phyloP scores from a whole-genome alignment of 1,284 basidiomycete species.

The Coriolopsis trogii region DNA sequence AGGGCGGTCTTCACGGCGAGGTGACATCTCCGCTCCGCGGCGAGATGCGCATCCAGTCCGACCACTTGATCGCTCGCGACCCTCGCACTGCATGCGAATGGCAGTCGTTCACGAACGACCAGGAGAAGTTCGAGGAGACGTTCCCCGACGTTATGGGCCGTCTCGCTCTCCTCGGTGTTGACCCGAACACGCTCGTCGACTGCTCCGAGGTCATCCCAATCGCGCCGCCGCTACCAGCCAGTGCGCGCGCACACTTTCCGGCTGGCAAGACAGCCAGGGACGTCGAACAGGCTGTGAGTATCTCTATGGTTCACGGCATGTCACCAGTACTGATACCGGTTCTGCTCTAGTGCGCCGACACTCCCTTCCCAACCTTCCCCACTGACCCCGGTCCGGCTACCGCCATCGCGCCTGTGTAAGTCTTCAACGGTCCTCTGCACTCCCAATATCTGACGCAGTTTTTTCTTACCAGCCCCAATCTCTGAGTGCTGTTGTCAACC shows the following conservation, averaged over 20 bases:
- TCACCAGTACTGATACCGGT: too few species aligned
- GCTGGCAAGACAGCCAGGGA: slow-evolving; percentile 10
- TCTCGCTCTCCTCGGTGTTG: slow-evolving; percentile 28
- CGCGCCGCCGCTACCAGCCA: neutral
- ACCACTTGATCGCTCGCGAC: slow-evolving; percentile 26
- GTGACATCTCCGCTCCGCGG: slow-evolving; percentile 38
- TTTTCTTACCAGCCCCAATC: too few species aligned
- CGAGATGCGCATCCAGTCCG: slow-evolving; percentile 44
- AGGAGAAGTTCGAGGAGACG: neutral
- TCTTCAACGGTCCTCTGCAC: neutral
- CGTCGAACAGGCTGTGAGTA: slow-evolving; percentile 13
- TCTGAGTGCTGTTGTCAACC: neutral
- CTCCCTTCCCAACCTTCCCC: slow-evolving; percentile 5
- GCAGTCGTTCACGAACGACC: neutral
- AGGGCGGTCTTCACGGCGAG: slow-evolving; percentile 37
- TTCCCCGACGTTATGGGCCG: neutral
- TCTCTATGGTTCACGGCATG: too few species aligned
- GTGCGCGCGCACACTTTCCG: neutral
- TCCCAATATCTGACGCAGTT: too few species aligned
- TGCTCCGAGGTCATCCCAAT: slow-evolving; percentile 27
- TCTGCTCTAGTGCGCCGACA: slow-evolving; percentile 3
- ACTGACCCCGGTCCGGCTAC: slow-evolving; percentile 5
- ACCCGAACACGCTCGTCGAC: slow-evolving; percentile 20
- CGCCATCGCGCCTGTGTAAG: slow-evolving; percentile 2
- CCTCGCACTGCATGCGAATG: neutral